A percentile compares a stretch with the other conserved stretches of the same genome.
phyloP scores from a whole-genome alignment of 108 stramenopile species.

The Skeletonema costatum region DNA sequence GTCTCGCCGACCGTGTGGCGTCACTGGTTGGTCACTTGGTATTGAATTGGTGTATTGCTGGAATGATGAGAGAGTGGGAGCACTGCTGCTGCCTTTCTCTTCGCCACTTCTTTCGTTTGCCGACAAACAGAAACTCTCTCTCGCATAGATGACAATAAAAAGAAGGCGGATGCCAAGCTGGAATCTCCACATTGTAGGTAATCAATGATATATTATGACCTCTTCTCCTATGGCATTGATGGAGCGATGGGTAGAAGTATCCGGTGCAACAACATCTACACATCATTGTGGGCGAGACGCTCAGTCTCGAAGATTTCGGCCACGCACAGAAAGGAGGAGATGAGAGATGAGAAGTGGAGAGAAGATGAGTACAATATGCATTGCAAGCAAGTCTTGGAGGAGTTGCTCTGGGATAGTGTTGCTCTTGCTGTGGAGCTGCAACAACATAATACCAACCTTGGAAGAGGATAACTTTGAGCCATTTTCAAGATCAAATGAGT shows the following conservation, averaged over 20 bases:
- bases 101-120: not conserved
- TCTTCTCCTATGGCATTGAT: not conserved
- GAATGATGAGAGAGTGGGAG: slow-evolving; percentile 27
- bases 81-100: not conserved
- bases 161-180: not conserved
- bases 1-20: slow-evolving; percentile 55
- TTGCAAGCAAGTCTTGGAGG: too few species aligned
- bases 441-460: too few species aligned
- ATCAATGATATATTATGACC: not conserved
- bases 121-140: not conserved
- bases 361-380: too few species aligned
- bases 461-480: too few species aligned
- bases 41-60: slow-evolving; percentile 23
- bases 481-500: not conserved
- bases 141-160: not conserved
- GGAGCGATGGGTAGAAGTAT: too few species aligned
- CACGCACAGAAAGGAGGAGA: too few species aligned
- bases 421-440: too few species aligned
- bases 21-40: slow-evolving; percentile 27
- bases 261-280: too few species aligned
- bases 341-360: too few species aligned
- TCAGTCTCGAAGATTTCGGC: too few species aligned
- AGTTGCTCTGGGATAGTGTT: too few species aligned
- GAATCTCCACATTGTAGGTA: not conserved
- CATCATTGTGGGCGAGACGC: too few species aligned